These are phyloP conservation scores for Fusarium veterinarium DNA, from an alignment of 2,329 filamentous ascomycete species.

Conservation along the genomic window DNA sequence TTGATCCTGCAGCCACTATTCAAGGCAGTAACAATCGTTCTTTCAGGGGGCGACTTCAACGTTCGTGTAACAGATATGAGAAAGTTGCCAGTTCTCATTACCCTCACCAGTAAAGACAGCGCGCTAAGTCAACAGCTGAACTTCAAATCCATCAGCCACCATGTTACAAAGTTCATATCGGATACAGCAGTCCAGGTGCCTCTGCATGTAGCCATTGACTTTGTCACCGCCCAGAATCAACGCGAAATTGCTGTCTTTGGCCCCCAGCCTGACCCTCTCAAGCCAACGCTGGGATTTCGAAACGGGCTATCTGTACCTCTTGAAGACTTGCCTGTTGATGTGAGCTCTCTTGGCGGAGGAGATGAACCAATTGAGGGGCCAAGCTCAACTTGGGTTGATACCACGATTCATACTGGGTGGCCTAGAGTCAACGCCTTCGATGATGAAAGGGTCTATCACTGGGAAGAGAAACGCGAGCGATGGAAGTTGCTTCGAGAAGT, in stretches of 20 bases:
- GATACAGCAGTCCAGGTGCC: background rate
- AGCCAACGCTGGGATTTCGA: background rate
- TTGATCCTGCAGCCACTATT: too few species aligned
- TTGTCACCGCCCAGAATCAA: background rate
- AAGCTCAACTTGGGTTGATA: background rate
- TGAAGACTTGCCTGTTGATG: background rate
- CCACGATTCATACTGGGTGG: background rate
- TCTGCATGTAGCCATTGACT: background rate
- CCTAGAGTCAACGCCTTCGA: background rate
- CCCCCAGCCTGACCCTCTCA: background rate
- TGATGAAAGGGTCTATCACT: background rate
- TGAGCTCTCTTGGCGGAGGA: background rate
- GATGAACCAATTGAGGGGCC: background rate
- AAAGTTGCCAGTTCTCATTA: conserved; percentile 3
- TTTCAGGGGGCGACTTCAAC: background rate
- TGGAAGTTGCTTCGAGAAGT: background rate
- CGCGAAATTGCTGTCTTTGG: background rate
- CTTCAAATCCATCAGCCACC: conserved; percentile 12
- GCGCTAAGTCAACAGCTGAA: conserved; percentile 2
- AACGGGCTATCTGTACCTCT: background rate
- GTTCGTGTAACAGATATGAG: background rate
- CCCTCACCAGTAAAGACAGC: background rate
- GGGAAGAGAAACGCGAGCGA: background rate
- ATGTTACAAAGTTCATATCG: background rate
- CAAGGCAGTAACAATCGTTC: background rate